These are phyloP conservation scores for Termitomyces bulborhizus DNA, from an alignment of 768 basidiomycete genomes.

Conservation along the genomic window DNA sequence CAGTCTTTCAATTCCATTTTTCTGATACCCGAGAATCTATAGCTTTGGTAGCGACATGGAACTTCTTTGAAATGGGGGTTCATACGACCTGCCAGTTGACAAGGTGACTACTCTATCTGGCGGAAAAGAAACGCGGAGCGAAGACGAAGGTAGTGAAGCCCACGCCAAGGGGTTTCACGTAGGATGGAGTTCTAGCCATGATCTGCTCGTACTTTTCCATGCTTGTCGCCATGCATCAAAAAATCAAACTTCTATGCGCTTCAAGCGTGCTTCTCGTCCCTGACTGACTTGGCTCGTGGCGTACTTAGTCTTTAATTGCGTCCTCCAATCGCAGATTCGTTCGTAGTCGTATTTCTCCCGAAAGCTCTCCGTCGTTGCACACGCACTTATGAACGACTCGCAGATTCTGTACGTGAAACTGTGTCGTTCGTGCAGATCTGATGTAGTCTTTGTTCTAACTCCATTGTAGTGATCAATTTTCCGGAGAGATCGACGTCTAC, in stretches of 20 bases:
- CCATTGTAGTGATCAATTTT: background rate
- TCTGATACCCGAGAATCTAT: too few relatives aligned
- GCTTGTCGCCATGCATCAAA: constrained; percentile 13
- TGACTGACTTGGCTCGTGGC: constrained; percentile 7
- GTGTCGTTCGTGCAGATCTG: background rate
- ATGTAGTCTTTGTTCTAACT: background rate
- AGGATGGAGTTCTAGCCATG: background rate
- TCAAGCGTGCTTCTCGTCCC: constrained; percentile 3
- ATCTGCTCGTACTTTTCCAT: constrained; percentile 10
- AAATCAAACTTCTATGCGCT: constrained; percentile 13
- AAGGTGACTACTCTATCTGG: background rate
- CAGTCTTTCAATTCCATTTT: background rate
- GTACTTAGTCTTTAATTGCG: constrained; percentile 7
- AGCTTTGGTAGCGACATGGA: too few relatives aligned
- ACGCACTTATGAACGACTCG: constrained; percentile 1
- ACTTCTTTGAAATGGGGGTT: too few relatives aligned
- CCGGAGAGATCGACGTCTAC: constrained; percentile 2
- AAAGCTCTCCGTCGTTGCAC: background rate
- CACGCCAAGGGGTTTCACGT: background rate
- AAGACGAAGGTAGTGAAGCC: constrained; percentile 2
- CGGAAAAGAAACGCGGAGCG: constrained; percentile 2
- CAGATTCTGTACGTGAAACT: constrained; percentile 5
- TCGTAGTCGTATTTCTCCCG: background rate
- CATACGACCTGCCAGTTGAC: background rate
- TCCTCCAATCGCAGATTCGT: background rate